phyloP scores from a whole-genome alignment of 2,329 filamentous ascomycete genomes.

The Cladosporium phlei region DNA sequence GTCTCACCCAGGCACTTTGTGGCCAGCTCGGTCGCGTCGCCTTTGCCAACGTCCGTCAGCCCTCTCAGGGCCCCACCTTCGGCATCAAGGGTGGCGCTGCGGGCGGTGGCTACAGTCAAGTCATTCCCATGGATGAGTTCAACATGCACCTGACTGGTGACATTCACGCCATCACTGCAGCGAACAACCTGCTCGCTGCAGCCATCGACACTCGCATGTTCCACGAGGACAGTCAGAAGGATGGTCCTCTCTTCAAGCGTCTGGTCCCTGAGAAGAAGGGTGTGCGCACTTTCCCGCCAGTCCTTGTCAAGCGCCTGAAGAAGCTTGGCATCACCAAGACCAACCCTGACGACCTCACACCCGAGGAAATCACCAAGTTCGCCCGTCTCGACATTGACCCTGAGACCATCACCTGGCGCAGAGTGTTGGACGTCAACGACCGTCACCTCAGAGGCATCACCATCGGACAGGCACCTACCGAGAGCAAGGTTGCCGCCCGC shows the following conservation, averaged over 20 bases:
- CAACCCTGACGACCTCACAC: slow-evolving; percentile 81
- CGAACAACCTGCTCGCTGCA: slow-evolving; percentile 93
- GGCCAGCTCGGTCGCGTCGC: slow-evolving; percentile 81
- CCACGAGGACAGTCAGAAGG: slow-evolving; percentile 93
- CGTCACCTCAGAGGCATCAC: slow-evolving; percentile 86
- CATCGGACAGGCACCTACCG: slow-evolving; percentile 79
- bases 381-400: slow-evolving; percentile 95
- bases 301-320: slow-evolving; percentile 90
- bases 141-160: slow-evolving; percentile 96
- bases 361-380: slow-evolving; percentile 82
- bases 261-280: slow-evolving; percentile 88
- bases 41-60: slow-evolving; percentile 95
- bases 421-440: slow-evolving; percentile 96
- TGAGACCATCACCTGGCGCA: slow-evolving; percentile 93
- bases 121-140: slow-evolving; percentile 99
- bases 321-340: slow-evolving; percentile 97
- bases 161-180: slow-evolving; percentile 93
- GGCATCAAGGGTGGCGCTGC: slow-evolving; percentile 98
- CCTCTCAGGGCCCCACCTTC: slow-evolving; percentile 94
- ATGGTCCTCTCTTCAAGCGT: slow-evolving; percentile 78
- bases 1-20: slow-evolving; percentile 85
- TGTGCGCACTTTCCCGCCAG: slow-evolving; percentile 75
- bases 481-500: slow-evolving; percentile 74
- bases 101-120: slow-evolving; percentile 95
- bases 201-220: slow-evolving; percentile 98